Evolutionary conservation across 495 filamentous ascomycete species (phyloP).

Genomic region (Cladorrhinum samala): DNA sequence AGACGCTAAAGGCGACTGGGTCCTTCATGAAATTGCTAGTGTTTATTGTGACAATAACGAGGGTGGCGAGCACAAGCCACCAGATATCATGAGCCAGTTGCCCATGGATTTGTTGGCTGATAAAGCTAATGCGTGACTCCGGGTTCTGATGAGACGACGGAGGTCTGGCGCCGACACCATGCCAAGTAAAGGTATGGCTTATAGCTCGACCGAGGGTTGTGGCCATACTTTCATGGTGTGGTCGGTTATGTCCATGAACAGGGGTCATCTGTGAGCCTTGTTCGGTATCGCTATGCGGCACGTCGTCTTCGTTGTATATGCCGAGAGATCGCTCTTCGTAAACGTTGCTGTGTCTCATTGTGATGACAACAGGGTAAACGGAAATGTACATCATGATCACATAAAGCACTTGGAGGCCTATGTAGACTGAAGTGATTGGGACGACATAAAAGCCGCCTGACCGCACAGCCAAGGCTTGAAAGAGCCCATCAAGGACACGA

Average conservation of each 20-base stretch:
- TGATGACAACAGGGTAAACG: constrained; percentile 69
- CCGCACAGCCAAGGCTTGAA: constrained; percentile 75
- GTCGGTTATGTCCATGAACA: constrained; percentile 9
- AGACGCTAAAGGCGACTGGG: constrained; percentile 67
- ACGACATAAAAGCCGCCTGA: constrained; percentile 83
- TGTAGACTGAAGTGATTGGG: constrained; percentile 59
- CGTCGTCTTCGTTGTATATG: constrained; percentile 53
- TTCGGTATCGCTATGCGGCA: constrained; percentile 12
- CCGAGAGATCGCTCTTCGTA: constrained; percentile 65
- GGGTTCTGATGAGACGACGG: constrained; percentile 10
- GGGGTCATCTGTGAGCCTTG: background rate
- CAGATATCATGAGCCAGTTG: constrained; percentile 83
- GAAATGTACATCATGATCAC: constrained; percentile 94
- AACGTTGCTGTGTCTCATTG: constrained; percentile 58
- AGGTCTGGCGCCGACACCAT: constrained; percentile 30
- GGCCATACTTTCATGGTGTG: constrained; percentile 16
- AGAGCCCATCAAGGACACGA: constrained; percentile 70
- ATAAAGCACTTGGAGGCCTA: constrained; percentile 72
- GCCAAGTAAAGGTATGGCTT: constrained; percentile 30
- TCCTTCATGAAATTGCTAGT: constrained; percentile 56
- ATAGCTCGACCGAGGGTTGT: constrained; percentile 26
- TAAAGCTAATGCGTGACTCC: constrained; percentile 39
- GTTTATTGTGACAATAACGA: constrained; percentile 72
- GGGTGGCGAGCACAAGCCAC: constrained; percentile 71
- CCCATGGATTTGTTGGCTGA: constrained; percentile 64